These are phyloP conservation scores for Trichoderma atrobrunneum DNA, from an alignment of 2,329 filamentous ascomycete genomes.

Conservation along the genomic window DNA sequence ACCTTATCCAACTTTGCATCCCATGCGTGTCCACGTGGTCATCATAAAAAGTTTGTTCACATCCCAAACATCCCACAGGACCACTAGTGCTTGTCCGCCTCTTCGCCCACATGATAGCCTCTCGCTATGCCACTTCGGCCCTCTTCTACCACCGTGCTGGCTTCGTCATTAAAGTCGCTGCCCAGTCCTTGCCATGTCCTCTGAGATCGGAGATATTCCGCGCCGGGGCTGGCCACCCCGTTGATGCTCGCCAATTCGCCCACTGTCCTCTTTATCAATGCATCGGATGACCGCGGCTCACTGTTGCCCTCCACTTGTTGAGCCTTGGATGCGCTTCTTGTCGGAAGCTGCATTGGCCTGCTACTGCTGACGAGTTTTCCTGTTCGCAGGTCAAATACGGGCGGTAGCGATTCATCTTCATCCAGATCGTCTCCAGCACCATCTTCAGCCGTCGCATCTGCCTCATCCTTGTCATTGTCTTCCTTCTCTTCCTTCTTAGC, in stretches of 20 bases:
- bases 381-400: slow-evolving; percentile 89
- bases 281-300: slow-evolving; percentile 19
- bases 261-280: slow-evolving; percentile 56
- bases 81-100: slow-evolving; percentile 35
- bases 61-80: background rate
- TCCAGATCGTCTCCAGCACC: slow-evolving; percentile 46
- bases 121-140: slow-evolving; percentile 84
- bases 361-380: slow-evolving; percentile 78
- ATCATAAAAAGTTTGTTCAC: background rate
- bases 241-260: slow-evolving; percentile 79
- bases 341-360: slow-evolving; percentile 63
- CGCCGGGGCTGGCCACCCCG: slow-evolving; percentile 84
- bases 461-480: slow-evolving; percentile 22
- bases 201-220: slow-evolving; percentile 77
- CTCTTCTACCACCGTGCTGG: slow-evolving; percentile 73
- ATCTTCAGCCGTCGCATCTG: slow-evolving; percentile 26
- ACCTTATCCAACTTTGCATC: background rate
- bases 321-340: slow-evolving; percentile 23
- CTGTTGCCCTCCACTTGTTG: slow-evolving; percentile 21
- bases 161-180: slow-evolving; percentile 69
- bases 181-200: slow-evolving; percentile 91
- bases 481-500: slow-evolving; percentile 16
- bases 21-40: background rate
- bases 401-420: slow-evolving; percentile 73
- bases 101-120: slow-evolving; percentile 76